Evolutionary conservation across 129 eudicot genomes (phyloP).

Genomic region (Lactuca sativa): DNA sequence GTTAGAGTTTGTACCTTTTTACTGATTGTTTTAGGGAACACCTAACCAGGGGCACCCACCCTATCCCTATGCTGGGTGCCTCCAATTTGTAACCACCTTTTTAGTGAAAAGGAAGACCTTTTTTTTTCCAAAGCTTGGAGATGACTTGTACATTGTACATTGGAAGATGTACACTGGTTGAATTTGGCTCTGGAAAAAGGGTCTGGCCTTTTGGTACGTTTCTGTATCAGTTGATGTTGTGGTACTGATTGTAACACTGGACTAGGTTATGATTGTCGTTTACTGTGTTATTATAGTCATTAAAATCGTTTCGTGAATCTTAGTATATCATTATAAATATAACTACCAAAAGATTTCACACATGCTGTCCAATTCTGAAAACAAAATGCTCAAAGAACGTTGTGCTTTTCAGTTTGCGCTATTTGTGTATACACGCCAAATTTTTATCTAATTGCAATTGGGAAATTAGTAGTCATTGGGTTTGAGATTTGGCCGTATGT

Average conservation of each 20-base stretch:
- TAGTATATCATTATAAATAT: not conserved
- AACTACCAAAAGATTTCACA: too few species aligned
- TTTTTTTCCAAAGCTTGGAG: not conserved
- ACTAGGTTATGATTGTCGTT: slow-evolving; percentile 23
- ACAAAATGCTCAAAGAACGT: too few species aligned
- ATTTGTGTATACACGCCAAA: too few species aligned
- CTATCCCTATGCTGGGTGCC: slow-evolving; percentile 25
- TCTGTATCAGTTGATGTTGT: slow-evolving; percentile 23
- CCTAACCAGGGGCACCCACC: slow-evolving; percentile 31
- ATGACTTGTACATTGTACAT: slow-evolving; percentile 26
- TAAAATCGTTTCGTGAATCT: not conserved
- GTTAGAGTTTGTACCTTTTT: slow-evolving; percentile 36
- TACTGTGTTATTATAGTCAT: not conserved
- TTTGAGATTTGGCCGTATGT: not conserved
- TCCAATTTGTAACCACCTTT: slow-evolving; percentile 27
- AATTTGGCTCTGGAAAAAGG: not conserved
- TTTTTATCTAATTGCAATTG: too few species aligned
- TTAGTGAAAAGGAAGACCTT: slow-evolving; percentile 20
- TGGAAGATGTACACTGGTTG: slow-evolving; percentile 22
- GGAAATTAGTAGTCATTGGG: not conserved
- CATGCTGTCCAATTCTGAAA: too few species aligned
- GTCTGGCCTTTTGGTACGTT: slow-evolving; percentile 22
- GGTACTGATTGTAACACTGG: slow-evolving; percentile 29
- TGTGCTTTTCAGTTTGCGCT: too few species aligned
- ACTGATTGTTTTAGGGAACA: slow-evolving; percentile 37